Base-by-base conservation (phyloP, 2,329 filamentous ascomycete genomes). In the Stachybotrys chlorohalonatus region DNA sequence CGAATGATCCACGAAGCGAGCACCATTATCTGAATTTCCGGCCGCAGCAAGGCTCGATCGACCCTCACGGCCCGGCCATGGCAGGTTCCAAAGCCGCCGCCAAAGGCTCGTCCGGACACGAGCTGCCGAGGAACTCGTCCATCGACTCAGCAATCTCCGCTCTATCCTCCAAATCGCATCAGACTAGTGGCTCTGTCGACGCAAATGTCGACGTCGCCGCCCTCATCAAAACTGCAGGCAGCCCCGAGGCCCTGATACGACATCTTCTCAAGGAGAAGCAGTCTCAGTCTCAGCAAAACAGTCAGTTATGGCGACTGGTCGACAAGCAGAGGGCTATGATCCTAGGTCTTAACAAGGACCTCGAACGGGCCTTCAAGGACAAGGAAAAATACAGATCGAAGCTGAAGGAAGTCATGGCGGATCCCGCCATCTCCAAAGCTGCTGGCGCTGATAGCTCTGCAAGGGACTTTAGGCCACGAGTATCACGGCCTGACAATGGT, bases 241-340 rank as follows among this genome's bases (percentile, higher is more conserved):
- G 90, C 53, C 81, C 92, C 15, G 93, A 99, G 68, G 89, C 89
- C 6, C 87, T 95, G 6, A 90, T 99, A 57, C 83, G 90, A 62
- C 90, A 94, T 64, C 75, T 99, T 52, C 74, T 96, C 59, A 95
- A 89, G 67, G 94, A 99, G 67, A 97, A 96, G 70, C 85, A 93
- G 59, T 88, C 90, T 51, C 88, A 91, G 54, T 83, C 89, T 6
- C 87, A 90, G 61, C 94, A 97, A 66, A 97, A 97, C 67, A 79
- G 86, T 16, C 93, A 99, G 68, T 74, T 99, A 64, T 99, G 94
- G 94, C 86, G 91, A 52, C 75, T 99, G 50, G 91, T 99, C 52
- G 93, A 97, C 69, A 97, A 99, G 74, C 94, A 99, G 70, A 82
- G 93, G 58, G 85, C 90, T 15, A 92, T 99, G 85, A 91, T 99